Evolutionary conservation across 139 green algal genomes (phyloP).

Genomic region (Gonium pectorale): DNA sequence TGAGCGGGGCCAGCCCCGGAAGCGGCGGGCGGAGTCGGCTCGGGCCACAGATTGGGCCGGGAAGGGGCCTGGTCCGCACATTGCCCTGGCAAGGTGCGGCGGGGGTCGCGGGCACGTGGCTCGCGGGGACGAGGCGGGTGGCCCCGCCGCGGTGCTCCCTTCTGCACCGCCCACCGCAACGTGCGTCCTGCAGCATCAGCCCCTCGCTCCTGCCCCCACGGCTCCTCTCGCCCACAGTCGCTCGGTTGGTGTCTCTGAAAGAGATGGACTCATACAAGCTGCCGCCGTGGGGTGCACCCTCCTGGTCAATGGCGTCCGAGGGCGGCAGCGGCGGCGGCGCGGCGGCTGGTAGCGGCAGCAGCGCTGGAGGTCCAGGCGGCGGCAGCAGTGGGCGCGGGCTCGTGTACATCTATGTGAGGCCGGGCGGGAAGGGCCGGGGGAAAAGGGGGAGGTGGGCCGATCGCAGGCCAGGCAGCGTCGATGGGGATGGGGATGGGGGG

Average conservation of each 20-base stretch:
- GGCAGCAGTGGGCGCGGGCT: background rate
- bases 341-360: background rate
- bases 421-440: background rate
- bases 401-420: slow-evolving; percentile 43
- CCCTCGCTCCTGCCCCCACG: no score
- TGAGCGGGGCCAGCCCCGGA: no score
- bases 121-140: no score
- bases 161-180: no score
- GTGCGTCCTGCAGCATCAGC: no score
- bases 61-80: no score
- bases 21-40: no score
- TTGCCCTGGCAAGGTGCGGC: no score
- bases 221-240: slow-evolving; percentile 13
- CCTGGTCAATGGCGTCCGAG: background rate
- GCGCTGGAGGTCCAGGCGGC: background rate
- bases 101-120: no score
- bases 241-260: slow-evolving; percentile 18
- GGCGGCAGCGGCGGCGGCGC: background rate
- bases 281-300: background rate
- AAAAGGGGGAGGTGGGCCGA: background rate
- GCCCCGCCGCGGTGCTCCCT: no score
- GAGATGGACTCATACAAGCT: slow-evolving; percentile 48
- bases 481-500: no score
- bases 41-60: no score
- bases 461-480: background rate